Evolutionary conservation across 495 filamentous ascomycete genomes (phyloP), one percentile per base, ranked within the genome.

Genomic region (Pyronema domesticum): DNA sequence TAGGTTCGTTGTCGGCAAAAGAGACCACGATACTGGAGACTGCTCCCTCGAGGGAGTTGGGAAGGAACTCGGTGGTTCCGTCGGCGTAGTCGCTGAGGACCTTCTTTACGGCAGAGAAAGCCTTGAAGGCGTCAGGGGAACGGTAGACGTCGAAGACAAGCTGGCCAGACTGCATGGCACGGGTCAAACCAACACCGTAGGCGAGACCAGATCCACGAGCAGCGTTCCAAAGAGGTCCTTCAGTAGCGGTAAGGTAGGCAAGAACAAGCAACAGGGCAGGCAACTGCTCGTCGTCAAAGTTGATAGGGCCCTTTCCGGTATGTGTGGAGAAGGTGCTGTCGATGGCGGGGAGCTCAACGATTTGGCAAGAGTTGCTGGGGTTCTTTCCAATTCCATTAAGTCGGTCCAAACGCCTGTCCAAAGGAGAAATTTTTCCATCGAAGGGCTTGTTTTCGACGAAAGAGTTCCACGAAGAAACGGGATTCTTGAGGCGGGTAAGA

Each of bases 161-260:
- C 51, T 84, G 80, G 30, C 93, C 89, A 7, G 76, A 79, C 55
- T 91, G 84, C 40, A 85, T 70, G 58, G 85, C 80, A 55, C 80
- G 78, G 11, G 69, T 73, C 63, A 95, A 93, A 58, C 71, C 75
- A 8, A 82, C 81, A 13, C 86, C 86, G 65, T 99, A 99, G 0
- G 89, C 91, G 30, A 96, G 75, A 30, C 91, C 93, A 46, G 81
- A 87, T 42, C 91, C 91, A 39, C 91, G 87, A 49, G 95, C 81
- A 2, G 86, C 85, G 56, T 34, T 43, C 88, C 89, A 96, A 18
- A 98, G 76, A 5, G 91, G 93, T 1, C 91, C 91, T 70, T 96
- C 93, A 14, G 91, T 83, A 0, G 86, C 80, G 58, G 95, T 89
- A 56, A 99, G 82, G 67, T 94, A 96, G 9, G 87, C 76, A 34